A percentile compares a stretch with the other conserved stretches of the same genome.
phyloP scores from a whole-genome alignment of 2,329 filamentous ascomycete species.

The Sordariomycetes sp. region DNA sequence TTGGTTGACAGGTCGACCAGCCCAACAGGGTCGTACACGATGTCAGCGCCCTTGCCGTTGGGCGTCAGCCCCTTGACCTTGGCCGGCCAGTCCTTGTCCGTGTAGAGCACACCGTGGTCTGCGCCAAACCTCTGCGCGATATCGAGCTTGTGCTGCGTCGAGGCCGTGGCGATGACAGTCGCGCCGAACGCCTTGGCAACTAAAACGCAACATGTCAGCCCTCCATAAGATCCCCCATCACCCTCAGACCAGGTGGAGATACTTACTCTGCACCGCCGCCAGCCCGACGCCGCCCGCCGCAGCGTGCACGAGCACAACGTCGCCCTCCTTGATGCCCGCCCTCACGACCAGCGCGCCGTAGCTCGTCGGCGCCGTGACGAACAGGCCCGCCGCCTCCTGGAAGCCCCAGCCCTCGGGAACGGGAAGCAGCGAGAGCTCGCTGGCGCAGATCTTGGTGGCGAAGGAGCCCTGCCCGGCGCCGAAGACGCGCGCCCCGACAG shows the following conservation, averaged over 20 bases:
- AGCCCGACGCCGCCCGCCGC: conserved; percentile 87
- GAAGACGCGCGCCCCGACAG: conserved; percentile 75
- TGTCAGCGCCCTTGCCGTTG: conserved; percentile 66
- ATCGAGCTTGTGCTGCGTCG: conserved; percentile 68
- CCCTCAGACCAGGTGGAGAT: neutral
- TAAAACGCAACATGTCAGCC: too few relatives aligned
- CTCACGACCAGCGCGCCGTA: conserved; percentile 76
- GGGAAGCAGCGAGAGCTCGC: conserved; percentile 59
- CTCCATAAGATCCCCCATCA: too few relatives aligned
- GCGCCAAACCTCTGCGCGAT: conserved; percentile 76
- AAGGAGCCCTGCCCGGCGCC: conserved; percentile 82
- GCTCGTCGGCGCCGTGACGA: conserved; percentile 84
- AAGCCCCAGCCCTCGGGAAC: conserved; percentile 77
- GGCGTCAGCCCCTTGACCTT: conserved; percentile 72
- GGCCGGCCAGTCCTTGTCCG: conserved; percentile 50
- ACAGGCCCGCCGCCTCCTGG: conserved; percentile 76
- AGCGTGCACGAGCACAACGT: conserved; percentile 84
- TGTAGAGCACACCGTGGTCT: conserved; percentile 75
- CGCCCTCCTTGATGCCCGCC: conserved; percentile 68
- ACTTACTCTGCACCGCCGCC: conserved; percentile 69
- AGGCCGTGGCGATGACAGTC: conserved; percentile 87
- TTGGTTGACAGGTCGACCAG: conserved; percentile 82
- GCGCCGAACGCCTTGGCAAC: conserved; percentile 87
- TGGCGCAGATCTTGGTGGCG: conserved; percentile 62
- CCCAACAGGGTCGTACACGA: conserved; percentile 92